A percentile compares a stretch with the other conserved stretches of the same genome.
Evolutionary conservation across 1,284 basidiomycete species (phyloP).

Genomic region (Marasmius tenuissimus): DNA sequence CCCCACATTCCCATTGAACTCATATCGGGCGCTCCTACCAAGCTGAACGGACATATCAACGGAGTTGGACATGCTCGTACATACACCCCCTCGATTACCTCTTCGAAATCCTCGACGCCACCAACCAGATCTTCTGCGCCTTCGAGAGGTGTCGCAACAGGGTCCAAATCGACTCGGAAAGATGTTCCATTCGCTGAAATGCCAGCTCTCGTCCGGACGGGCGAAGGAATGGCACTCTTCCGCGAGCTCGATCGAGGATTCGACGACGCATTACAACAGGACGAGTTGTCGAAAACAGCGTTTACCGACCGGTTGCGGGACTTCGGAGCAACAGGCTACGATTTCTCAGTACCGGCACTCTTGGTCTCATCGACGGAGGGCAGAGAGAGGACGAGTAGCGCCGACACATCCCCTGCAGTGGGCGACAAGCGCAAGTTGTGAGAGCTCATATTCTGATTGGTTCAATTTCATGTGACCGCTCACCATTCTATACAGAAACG

Average conservation of each 20-base stretch:
- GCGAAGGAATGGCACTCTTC: conserved; percentile 72
- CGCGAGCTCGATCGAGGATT: conserved; percentile 51
- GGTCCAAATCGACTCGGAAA: conserved; percentile 15
- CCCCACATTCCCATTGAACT: conserved; percentile 57
- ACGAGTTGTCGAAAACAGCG: conserved; percentile 5
- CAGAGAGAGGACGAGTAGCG: conserved; percentile 11
- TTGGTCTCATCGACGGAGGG: conserved; percentile 24
- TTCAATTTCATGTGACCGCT: not conserved
- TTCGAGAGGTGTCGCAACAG: not conserved
- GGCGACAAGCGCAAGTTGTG: conserved; percentile 66
- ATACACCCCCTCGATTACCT: conserved; percentile 31
- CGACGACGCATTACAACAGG: conserved; percentile 8
- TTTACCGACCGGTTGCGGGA: conserved; percentile 38
- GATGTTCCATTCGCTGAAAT: conserved; percentile 60
- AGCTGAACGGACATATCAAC: conserved; percentile 29
- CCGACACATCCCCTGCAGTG: conserved; percentile 24
- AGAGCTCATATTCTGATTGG: conserved; percentile 22
- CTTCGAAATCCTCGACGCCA: conserved; percentile 22
- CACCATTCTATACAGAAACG: conserved; percentile 23
- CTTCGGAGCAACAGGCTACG: conserved; percentile 40
- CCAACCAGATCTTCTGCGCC: conserved; percentile 18
- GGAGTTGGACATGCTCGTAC: conserved; percentile 29
- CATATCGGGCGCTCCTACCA: conserved; percentile 21
- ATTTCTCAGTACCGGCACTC: conserved; percentile 39
- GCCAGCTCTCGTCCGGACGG: conserved; percentile 76